Evolutionary conservation across 2,329 filamentous ascomycete genomes (phyloP), one percentile per base, ranked within the genome.

Genomic region (Penicillium sp.): DNA sequence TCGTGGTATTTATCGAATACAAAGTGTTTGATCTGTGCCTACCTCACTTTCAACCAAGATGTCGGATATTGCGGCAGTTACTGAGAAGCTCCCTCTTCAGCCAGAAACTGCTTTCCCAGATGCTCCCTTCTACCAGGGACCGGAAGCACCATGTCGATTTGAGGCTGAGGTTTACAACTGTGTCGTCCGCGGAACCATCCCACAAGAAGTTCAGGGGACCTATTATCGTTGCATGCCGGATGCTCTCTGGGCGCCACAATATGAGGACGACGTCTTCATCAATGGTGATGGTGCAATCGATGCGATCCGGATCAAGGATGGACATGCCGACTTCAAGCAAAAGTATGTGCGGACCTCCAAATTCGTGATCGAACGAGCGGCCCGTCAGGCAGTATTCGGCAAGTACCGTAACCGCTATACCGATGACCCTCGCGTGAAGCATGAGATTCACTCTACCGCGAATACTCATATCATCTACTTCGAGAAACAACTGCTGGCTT

Each of bases 391-490:
- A 35, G 38, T 50, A 26, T 23, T 36, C 35, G 47, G 47, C 9
- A 34, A 32, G 19, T 50, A 50, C 30, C 29, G 47, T 7, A 50
- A 50, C 53, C 70, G 65, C 26, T 75, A 61, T 57, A 75, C 74
- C 4, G 71, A 76, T 57, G 69, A 68, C 1, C 48, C 48, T 3
- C 48, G 56, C 1, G 69, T 74, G 13, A 61, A 70, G 44, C 66
- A 69, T 43, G 64, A 66, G 23, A 52, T 72, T 10, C 63, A 67
- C 36, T 70, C 59, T 14, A 76, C 74, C 0, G 74, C 78, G 3
- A 85, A 86, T 57, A 85, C 83, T 1, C 85, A 86, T 53, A 71
- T 85, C 18, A 72, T 81, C 1, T 82, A 80, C 60, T 85, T 81
- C 78, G 71, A 81, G 8, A 81, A 81, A 0, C 75, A 80, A 3